Evolutionary conservation across 2,329 filamentous ascomycete species (phyloP), one percentile per base, ranked within the genome.

Genomic region (Ceratocystis eucalypticola): DNA sequence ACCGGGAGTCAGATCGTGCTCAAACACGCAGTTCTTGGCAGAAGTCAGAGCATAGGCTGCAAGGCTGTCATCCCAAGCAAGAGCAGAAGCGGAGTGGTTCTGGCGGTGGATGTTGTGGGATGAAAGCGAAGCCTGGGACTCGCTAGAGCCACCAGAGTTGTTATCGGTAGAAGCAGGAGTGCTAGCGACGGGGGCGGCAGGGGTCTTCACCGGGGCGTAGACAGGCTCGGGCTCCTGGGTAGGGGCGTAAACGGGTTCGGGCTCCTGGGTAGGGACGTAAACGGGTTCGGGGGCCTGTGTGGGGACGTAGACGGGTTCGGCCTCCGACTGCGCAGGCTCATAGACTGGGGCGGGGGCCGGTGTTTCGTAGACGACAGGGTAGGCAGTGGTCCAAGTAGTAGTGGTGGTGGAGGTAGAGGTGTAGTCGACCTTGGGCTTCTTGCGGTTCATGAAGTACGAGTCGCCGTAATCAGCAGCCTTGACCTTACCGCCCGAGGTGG

Each of bases 81-180:
- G 73, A 57, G 78, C 81, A 25, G 76, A 73, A 45, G 84, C 85
- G 20, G 87, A 87, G 82, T 96, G 91, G 79, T 94, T 95, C 73
- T 80, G 75, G 69, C 94, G 92, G 77, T 94, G 89, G 65, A 87
- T 72, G 78, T 96, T 96, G 86, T 97, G 94, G 74, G 89, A 84
- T 79, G 62, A 93, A 71, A 62, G 81, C 80, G 15, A 76, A 5
- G 57, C n/a, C 28, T 25, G n/a, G 73, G 66, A 74, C 74, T 67
- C 71, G 45, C 67, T 79, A 76, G 65, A 75, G n/a, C 41, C 17
- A 2, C 55, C 25, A 6, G 72, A 65, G 8, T 69, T 20, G 2
- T 70, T 17, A 20, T 69, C 5, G 4, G 69, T 53, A 44, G 69
- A 41, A 4, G 67, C 59, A 15, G 37, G 37, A 5, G 37, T 41